Evolutionary conservation across 139 green algal species (phyloP).

Genomic region (Chlorella sp.): DNA sequence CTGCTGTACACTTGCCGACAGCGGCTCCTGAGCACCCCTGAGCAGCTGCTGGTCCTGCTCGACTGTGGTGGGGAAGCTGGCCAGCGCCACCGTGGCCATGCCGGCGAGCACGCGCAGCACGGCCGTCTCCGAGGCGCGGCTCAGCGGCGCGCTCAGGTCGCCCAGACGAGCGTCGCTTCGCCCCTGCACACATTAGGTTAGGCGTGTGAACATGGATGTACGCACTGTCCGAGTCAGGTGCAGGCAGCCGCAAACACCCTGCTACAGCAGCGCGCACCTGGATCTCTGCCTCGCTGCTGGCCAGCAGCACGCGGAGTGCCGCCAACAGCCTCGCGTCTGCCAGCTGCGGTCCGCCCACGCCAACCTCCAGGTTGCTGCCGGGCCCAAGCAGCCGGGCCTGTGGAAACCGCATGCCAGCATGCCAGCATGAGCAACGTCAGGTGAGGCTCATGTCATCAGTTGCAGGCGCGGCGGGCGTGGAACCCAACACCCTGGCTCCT

Average conservation of each 20-base stretch:
- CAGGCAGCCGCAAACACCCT: not conserved
- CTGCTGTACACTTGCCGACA: not conserved
- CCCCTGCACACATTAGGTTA: slow-evolving; percentile 11
- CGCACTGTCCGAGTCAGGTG: not conserved
- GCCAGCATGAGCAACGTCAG: no score
- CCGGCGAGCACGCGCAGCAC: slow-evolving; percentile 47
- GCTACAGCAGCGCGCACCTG: not conserved
- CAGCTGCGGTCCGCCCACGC: slow-evolving; percentile 10
- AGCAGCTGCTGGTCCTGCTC: slow-evolving; percentile 48
- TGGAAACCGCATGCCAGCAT: no score
- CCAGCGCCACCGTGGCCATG: slow-evolving; percentile 42
- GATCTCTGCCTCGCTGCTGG: slow-evolving; percentile 32
- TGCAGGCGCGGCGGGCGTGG: no score
- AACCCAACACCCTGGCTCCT: no score
- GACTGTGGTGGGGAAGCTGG: slow-evolving; percentile 42
- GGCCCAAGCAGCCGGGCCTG: not conserved
- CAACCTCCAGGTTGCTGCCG: slow-evolving; percentile 24
- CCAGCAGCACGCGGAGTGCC: slow-evolving; percentile 42
- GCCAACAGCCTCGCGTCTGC: slow-evolving; percentile 54
- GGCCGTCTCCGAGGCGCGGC: slow-evolving; percentile 26
- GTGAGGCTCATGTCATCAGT: no score
- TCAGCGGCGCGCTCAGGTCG: slow-evolving; percentile 18
- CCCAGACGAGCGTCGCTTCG: slow-evolving; percentile 13
- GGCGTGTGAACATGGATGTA: not conserved
- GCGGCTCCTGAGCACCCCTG: not conserved